Evolutionary conservation across 805 yeast genomes (phyloP), one percentile per base, ranked within the genome.

Genomic region (Candida palmyrensis): DNA sequence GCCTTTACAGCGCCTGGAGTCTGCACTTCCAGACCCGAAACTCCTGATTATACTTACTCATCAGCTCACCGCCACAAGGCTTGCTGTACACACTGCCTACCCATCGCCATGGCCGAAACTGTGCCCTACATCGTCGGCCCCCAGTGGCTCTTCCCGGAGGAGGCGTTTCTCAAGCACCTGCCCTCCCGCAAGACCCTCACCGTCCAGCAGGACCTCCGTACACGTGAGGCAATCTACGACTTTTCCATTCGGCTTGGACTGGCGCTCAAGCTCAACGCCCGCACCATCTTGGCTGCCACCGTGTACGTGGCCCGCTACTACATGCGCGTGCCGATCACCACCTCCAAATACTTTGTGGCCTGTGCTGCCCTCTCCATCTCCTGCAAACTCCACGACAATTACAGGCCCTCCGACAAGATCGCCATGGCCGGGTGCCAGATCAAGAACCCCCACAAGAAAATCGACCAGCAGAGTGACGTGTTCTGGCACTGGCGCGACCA

Each of bases 401-500:
- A 63, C 38, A 39, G 71, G 16, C 62, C 53, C n/a, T 69, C 71
- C 4, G 71, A 65, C 36, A 62, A 58, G 43, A 59, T 66, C 7
- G 70, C 71, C 7, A 41, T 64, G 41, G 44, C 54, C 3, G 68
- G 61, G 5, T 59, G 68, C 35, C 48, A 39, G 21, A 30, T 62
- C 27, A 60, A 61, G 37, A 61, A 55, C 40, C 59, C 66, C 4
- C 36, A 45, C n/a, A 43, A 44, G 25, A 39, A 43, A 14, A 47
- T 66, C 2, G 68, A 65, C 30, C 68, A 64, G 40, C 68, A 63
- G 22, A 57, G 60, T 36, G 59, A 57, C 14, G 36, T 55, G 31
- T 66, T 63, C 43, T 66, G 72, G 72, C 53, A 53, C 27, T 66
- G 71, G 71, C 35, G 70, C 20, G 72, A 66, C 45, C 71, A 66